Evolutionary conservation across 2,329 filamentous ascomycete species (phyloP), one percentile per base, ranked within the genome.

Genomic region (Aspergillus niger): DNA sequence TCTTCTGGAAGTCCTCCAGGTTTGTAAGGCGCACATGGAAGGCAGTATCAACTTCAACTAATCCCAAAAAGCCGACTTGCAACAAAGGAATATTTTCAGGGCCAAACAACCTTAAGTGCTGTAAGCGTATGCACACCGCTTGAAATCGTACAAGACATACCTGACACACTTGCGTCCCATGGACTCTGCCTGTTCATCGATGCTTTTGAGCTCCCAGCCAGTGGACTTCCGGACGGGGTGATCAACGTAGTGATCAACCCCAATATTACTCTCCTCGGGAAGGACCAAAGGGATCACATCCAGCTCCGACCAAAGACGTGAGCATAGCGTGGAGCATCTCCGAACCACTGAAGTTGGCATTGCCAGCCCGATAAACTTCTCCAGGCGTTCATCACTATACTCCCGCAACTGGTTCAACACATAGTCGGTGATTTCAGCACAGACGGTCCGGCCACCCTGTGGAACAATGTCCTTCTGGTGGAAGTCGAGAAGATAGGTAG

Each of bases 131-230:
- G 11, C 11, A 4, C 15, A 8, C 10, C 1, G 7, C 26, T 24
- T n/a, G 5, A n/a, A 17, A 20, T n/a, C 39, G 20, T 55, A 24
- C 56, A 15, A 52, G 47, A 60, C 56, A 17, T 76, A 90, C 88
- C 88, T 85, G 63, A 92, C 83, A 72, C 89, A 91, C 79, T 92
- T 93, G 63, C 91, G 83, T 1, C 88, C 89, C 85, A 93, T 90
- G 0, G 89, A 90, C 71, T 94, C 91, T 1, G 91, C 90, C 73
- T 92, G 88, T 72, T 95, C 91, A 68, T 93, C 91, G 4, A 92
- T 82, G n/a, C 82, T 78, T 70, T 86, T 86, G 36, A 77, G 74
- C 49, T 82, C 79, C 81, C 83, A 85, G 63, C 60, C 51, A 13
- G 59, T 61, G 51, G 26, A 63, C 53, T 68, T 76, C 67, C 72